Evolutionary conservation across 305 asterid species (phyloP).

Genomic region (Fraxinus nigra): DNA sequence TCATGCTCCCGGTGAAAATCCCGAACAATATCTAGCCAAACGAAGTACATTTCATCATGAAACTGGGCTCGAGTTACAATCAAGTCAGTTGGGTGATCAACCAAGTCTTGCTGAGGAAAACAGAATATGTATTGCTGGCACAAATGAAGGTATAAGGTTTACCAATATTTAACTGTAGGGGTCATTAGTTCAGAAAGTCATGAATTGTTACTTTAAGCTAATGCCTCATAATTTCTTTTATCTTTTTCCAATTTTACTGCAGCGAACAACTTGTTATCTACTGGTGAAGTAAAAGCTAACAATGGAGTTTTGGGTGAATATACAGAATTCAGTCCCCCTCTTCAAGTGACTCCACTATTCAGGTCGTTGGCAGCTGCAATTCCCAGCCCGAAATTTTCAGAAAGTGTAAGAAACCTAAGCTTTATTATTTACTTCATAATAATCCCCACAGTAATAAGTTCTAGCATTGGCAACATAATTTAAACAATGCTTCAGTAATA

Average conservation of each 20-base stretch:
- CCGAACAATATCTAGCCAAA: slow-evolving; percentile 51
- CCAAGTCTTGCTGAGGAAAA: slow-evolving; percentile 43
- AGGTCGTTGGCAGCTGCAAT: slow-evolving; percentile 87
- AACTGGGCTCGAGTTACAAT: slow-evolving; percentile 39
- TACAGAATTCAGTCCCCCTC: slow-evolving; percentile 69
- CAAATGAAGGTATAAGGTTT: slow-evolving; percentile 45
- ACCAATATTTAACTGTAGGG: not conserved
- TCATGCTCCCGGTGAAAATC: slow-evolving; percentile 35
- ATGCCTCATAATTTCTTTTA: not conserved
- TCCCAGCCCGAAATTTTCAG: slow-evolving; percentile 96
- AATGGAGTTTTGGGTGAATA: slow-evolving; percentile 40
- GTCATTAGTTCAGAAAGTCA: not conserved
- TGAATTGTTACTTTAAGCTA: slow-evolving; percentile 20
- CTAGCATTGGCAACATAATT: not conserved
- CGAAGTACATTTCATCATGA: slow-evolving; percentile 40
- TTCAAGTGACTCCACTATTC: slow-evolving; percentile 84
- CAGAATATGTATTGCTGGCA: slow-evolving; percentile 36
- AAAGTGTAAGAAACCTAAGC: slow-evolving; percentile 71
- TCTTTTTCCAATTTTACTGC: slow-evolving; percentile 17
- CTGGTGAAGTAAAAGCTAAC: slow-evolving; percentile 31
- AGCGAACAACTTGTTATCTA: slow-evolving; percentile 40
- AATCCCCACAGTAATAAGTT: not conserved
- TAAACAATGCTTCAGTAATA: slow-evolving; percentile 2
- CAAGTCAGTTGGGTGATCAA: slow-evolving; percentile 44
- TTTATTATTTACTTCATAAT: slow-evolving; percentile 12